phyloP scores from a whole-genome alignment of 2,329 filamentous ascomycete species.

The Boeremia lycopersici region DNA sequence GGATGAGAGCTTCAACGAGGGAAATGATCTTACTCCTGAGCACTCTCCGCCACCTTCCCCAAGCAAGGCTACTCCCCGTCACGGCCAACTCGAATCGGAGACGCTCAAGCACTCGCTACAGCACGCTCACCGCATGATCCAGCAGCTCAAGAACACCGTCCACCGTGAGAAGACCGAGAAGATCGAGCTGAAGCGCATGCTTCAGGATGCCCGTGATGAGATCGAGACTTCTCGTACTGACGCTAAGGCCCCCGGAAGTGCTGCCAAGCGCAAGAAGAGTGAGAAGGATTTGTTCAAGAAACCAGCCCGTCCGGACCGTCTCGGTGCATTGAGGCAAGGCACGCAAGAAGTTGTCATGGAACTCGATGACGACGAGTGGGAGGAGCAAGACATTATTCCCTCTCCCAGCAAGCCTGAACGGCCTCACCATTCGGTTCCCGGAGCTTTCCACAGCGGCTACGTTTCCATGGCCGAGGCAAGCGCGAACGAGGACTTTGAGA shows the following conservation, averaged over 20 bases:
- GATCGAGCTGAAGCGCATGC: slow-evolving; percentile 90
- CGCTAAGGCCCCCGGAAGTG: slow-evolving; percentile 50
- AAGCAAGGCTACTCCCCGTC: slow-evolving; percentile 86
- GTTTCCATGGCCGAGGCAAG: slow-evolving; percentile 44
- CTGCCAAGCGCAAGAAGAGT: slow-evolving; percentile 62
- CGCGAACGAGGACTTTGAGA: slow-evolving; percentile 75
- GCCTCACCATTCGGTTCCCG: slow-evolving; percentile 33
- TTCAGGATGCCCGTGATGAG: slow-evolving; percentile 94
- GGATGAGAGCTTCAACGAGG: slow-evolving; percentile 58
- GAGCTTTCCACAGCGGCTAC: slow-evolving; percentile 40
- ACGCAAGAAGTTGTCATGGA: slow-evolving; percentile 80
- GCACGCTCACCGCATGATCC: slow-evolving; percentile 95
- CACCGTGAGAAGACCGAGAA: slow-evolving; percentile 99
- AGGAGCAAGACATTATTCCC: slow-evolving; percentile 71
- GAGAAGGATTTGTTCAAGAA: slow-evolving; percentile 73
- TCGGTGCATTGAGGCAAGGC: slow-evolving; percentile 74
- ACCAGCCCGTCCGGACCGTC: slow-evolving; percentile 70
- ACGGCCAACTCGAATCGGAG: slow-evolving; percentile 91
- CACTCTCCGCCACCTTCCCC: slow-evolving; percentile 90
- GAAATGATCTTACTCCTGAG: slow-evolving; percentile 72
- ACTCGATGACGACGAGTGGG: slow-evolving; percentile 76
- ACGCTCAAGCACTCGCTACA: slow-evolving; percentile 92
- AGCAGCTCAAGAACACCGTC: slow-evolving; percentile 91
- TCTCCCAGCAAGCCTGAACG: slow-evolving; percentile 56
- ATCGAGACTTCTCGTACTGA: slow-evolving; percentile 71